These are phyloP conservation scores for Amyloporia xantha DNA, from an alignment of 768 basidiomycete genomes.

Conservation along the genomic window DNA sequence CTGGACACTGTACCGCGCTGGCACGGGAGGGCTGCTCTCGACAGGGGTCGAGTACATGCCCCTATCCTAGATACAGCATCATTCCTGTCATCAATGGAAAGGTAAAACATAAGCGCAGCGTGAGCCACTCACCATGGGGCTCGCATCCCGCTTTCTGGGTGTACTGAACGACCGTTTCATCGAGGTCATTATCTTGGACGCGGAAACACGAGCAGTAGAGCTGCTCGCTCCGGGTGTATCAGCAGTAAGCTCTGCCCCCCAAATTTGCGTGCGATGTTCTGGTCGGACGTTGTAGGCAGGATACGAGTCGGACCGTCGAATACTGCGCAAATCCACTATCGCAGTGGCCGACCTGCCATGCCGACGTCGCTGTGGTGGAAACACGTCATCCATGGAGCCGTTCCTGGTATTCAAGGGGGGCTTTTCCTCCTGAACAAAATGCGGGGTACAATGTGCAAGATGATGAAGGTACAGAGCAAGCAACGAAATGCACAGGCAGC, in stretches of 20 bases:
- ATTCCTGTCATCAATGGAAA: neutral
- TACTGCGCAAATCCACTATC: neutral
- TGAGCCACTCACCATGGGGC: slow-evolving; percentile 10
- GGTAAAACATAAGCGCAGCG: neutral
- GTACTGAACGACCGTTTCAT: slow-evolving; percentile 14
- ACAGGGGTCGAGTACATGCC: slow-evolving; percentile 23
- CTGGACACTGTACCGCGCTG: slow-evolving; percentile 29
- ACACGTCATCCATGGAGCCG: neutral
- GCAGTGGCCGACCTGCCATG: neutral
- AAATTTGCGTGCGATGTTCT: neutral
- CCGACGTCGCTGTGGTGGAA: neutral
- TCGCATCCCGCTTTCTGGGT: slow-evolving; percentile 13
- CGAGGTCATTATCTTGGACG: slow-evolving; percentile 15
- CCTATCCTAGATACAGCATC: neutral
- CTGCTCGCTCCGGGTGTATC: slow-evolving; percentile 7
- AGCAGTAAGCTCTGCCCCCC: neutral
- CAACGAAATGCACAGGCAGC: too few relatives aligned
- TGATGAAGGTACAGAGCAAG: too few relatives aligned
- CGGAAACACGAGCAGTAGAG: slow-evolving; percentile 9
- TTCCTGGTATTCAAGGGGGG: too few relatives aligned
- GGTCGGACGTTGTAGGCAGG: neutral
- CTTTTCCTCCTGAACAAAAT: too few relatives aligned
- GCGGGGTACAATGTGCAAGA: too few relatives aligned
- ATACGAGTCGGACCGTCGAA: neutral
- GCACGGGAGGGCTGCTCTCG: slow-evolving; percentile 17